These are phyloP conservation scores for Candida maltosa DNA, from an alignment of 805 yeast species.

Conservation along the genomic window DNA sequence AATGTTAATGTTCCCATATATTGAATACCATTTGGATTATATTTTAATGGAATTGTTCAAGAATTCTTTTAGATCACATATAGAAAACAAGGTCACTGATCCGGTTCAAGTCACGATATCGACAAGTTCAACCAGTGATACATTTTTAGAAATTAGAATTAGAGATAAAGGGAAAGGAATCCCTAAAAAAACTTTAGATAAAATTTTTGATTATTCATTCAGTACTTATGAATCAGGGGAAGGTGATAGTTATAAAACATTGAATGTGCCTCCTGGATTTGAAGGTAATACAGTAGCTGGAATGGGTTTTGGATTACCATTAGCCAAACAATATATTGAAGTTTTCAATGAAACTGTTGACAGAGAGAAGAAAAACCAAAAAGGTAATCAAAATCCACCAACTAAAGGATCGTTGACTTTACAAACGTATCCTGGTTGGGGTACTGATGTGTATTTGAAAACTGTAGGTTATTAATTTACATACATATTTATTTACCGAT, in stretches of 20 bases:
- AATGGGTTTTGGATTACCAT: constrained; percentile 92
- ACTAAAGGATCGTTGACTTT: constrained; percentile 39
- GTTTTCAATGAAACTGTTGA: constrained; percentile 33
- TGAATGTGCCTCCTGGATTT: constrained; percentile 69
- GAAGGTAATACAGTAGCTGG: constrained; percentile 81
- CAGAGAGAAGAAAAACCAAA: not conserved
- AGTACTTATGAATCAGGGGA: constrained; percentile 67
- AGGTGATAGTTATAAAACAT: constrained; percentile 56
- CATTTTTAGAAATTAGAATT: constrained; percentile 66
- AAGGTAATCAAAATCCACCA: constrained; percentile 9
- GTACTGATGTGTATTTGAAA: constrained; percentile 43
- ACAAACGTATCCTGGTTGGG: constrained; percentile 43
- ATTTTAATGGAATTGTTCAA: constrained; percentile 82
- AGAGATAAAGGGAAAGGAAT: constrained; percentile 92
- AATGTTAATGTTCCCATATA: constrained; percentile 61
- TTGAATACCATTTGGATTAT: constrained; percentile 85
- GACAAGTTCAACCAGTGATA: constrained; percentile 25
- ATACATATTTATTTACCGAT: too few relatives aligned
- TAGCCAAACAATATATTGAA: constrained; percentile 52
- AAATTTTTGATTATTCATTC: constrained; percentile 83
- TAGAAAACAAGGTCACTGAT: constrained; percentile 54
- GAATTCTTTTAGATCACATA: constrained; percentile 83
- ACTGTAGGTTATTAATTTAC: constrained; percentile 24
- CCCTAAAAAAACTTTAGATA: constrained; percentile 56
- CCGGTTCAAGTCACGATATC: constrained; percentile 40